Percentiles rank a stretch among this genome's conserved stretches.
phyloP scores from a whole-genome alignment of 345 rosid genomes.

The Xanthoceras sorbifolium region DNA sequence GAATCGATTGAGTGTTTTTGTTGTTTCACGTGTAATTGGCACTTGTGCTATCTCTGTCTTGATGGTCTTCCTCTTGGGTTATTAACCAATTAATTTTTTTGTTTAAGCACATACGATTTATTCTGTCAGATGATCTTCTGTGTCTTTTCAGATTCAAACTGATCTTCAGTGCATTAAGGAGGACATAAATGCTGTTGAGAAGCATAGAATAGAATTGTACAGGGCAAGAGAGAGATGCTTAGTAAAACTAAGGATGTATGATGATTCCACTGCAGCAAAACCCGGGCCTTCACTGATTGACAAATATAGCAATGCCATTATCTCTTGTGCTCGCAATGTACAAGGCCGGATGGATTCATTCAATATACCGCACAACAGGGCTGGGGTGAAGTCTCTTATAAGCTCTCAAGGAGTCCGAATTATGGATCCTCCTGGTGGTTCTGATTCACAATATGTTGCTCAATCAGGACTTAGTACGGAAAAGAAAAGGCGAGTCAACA shows the following conservation, averaged over 20 bases:
- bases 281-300: constrained; percentile 31
- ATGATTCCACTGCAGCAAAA: constrained; percentile 33
- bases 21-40: not conserved
- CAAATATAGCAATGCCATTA: constrained; percentile 24
- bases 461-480: constrained; percentile 41
- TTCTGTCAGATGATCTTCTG: not conserved
- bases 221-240: constrained; percentile 41
- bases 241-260: constrained; percentile 39
- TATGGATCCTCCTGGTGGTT: constrained; percentile 33
- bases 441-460: constrained; percentile 29
- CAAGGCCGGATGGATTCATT: constrained; percentile 36
- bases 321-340: constrained; percentile 19
- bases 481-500: constrained; percentile 46
- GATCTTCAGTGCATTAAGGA: constrained; percentile 57
- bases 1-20: constrained; percentile 1
- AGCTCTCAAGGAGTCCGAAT: constrained; percentile 42
- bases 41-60: not conserved
- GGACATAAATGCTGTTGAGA: constrained; percentile 55
- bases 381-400: constrained; percentile 38
- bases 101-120: not conserved
- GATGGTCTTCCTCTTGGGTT: not conserved
- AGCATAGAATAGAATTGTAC: constrained; percentile 32
- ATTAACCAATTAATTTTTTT: not conserved
- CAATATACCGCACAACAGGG: constrained; percentile 17
- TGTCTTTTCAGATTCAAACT: constrained; percentile 39